Conservation (phyloP, 2,329 filamentous ascomycete species). For the Monilinia aucupariae region DNA sequence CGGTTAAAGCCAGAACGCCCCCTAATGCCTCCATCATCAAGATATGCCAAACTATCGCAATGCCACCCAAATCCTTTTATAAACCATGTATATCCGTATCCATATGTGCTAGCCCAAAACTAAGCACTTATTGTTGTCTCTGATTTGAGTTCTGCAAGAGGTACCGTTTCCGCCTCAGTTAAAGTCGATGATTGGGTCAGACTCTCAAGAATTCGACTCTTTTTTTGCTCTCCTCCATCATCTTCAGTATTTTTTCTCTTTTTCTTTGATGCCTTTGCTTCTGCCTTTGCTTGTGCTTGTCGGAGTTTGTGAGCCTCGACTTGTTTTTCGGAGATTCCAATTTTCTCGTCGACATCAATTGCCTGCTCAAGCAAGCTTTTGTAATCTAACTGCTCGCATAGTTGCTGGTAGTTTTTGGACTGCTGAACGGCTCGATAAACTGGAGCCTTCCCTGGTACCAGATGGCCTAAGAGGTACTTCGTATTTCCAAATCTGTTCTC, state of each 20-base stretch:
- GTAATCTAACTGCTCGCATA: constrained; percentile 61
- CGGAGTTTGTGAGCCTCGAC: constrained; percentile 19
- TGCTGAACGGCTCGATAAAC: constrained; percentile 56
- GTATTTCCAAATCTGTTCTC: constrained; percentile 90
- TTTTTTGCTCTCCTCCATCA: constrained; percentile 8
- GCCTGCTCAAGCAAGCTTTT: constrained; percentile 60
- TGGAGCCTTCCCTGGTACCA: constrained; percentile 74
- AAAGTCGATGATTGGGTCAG: not conserved
- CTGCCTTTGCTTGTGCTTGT: constrained; percentile 18
- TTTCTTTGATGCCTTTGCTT: constrained; percentile 14
- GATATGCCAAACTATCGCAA: constrained; percentile 1
- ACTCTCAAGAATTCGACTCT: constrained; percentile 7
- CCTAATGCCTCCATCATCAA: not conserved
- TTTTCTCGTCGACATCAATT: constrained; percentile 51
- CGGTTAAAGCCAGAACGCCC: constrained; percentile 7
- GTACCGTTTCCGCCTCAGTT: not conserved
- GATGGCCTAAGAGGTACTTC: constrained; percentile 80
- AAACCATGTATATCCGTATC: not conserved
- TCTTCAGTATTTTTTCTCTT: constrained; percentile 10
- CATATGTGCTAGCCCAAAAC: not conserved
- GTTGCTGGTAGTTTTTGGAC: constrained; percentile 65
- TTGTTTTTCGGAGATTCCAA: constrained; percentile 26
- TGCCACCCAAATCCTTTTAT: not conserved
- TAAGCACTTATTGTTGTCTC: constrained; percentile 11
- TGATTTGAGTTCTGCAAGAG: not conserved